These are phyloP conservation scores for Ganoderma leucocontextum DNA, from an alignment of 1,284 basidiomycete genomes.

Conservation along the genomic window DNA sequence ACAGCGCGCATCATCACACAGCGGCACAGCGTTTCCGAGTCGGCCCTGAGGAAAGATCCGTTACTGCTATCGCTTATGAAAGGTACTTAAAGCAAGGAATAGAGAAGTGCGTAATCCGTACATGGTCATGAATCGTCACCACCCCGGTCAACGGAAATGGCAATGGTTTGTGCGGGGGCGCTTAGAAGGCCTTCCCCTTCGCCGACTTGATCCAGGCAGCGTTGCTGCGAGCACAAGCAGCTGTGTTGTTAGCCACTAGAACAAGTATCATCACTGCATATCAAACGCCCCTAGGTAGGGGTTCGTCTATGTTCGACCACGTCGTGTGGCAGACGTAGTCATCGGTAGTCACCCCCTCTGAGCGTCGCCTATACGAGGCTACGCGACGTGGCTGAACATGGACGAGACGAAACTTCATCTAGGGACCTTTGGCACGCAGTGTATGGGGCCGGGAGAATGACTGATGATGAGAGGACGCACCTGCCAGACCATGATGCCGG, in stretches of 20 bases:
- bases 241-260: no score
- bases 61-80: constrained; percentile 12
- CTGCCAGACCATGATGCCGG: constrained; percentile 36
- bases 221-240: constrained; percentile 5
- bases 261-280: no score
- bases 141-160: background rate
- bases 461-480: background rate
- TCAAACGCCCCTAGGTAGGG: no score
- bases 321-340: no score
- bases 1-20: no score
- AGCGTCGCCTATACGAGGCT: no score
- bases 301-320: no score
- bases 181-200: constrained; percentile 22
- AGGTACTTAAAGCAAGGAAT: background rate
- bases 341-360: no score
- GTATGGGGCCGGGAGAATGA: background rate
- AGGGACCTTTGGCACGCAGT: no score
- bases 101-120: background rate
- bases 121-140: constrained; percentile 3
- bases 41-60: constrained; percentile 4
- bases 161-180: background rate
- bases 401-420: no score
- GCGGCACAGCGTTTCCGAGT: background rate
- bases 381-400: no score
- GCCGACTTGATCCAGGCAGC: constrained; percentile 26